Evolutionary conservation across 192 early-diverging fungal species (phyloP).

Genomic region (Umbelopsis sp.): DNA sequence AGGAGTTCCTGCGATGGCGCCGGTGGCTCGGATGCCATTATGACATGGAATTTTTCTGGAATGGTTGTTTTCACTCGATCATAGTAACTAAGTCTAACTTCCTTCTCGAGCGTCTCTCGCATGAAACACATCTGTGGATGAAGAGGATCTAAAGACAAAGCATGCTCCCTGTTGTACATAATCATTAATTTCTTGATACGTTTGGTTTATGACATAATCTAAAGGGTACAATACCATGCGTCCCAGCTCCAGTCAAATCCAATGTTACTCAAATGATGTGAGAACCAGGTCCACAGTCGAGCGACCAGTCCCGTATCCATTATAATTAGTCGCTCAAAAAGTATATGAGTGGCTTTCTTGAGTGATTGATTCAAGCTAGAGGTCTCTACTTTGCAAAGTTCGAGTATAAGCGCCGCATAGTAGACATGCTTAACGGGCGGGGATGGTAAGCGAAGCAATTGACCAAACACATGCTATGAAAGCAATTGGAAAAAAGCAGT

Average conservation of each 20-base stretch:
- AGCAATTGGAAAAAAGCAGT: neutral
- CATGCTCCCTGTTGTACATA: slow-evolving; percentile 48
- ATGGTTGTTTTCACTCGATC: slow-evolving; percentile 83
- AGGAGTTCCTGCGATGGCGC: slow-evolving; percentile 74
- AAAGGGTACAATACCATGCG: slow-evolving; percentile 62
- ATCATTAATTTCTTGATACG: neutral
- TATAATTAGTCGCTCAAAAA: slow-evolving; percentile 67
- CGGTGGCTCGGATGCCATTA: slow-evolving; percentile 69
- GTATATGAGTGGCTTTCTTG: slow-evolving; percentile 62
- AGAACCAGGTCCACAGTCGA: slow-evolving; percentile 87
- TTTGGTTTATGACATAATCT: neutral
- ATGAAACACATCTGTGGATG: slow-evolving; percentile 76
- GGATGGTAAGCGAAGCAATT: slow-evolving; percentile 55
- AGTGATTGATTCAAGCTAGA: slow-evolving; percentile 64
- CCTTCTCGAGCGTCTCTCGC: slow-evolving; percentile 84
- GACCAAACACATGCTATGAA: slow-evolving; percentile 43
- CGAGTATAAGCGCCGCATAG: slow-evolving; percentile 73
- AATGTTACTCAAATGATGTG: slow-evolving; percentile 93
- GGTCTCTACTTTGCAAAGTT: slow-evolving; percentile 68
- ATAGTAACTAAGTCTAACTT: slow-evolving; percentile 85
- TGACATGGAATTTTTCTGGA: slow-evolving; percentile 63
- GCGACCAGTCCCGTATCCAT: slow-evolving; percentile 88
- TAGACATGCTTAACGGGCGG: slow-evolving; percentile 66
- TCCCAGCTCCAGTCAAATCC: slow-evolving; percentile 88
- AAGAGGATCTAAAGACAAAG: slow-evolving; percentile 49